A percentile compares a stretch with the other conserved stretches of the same genome.
These are phyloP conservation scores for Boletus semigastroideus DNA, from an alignment of 1,284 basidiomycete genomes.

Conservation along the genomic window DNA sequence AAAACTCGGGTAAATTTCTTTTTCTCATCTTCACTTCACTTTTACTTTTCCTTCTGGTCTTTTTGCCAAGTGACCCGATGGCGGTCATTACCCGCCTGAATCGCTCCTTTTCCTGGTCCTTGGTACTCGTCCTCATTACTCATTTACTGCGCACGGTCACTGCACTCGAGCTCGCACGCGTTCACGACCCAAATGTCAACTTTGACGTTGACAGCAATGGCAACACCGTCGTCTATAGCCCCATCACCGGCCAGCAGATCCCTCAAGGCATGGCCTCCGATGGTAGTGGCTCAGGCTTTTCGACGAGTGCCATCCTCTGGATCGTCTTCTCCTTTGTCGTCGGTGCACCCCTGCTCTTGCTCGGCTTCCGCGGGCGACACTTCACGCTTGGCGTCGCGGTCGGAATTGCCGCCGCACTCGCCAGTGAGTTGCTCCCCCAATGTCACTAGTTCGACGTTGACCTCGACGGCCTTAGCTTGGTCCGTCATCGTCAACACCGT, in stretches of 20 bases:
- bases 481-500: conserved; percentile 58
- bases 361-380: conserved; percentile 55
- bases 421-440: conserved; percentile 39
- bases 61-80: conserved; percentile 22
- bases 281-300: conserved; percentile 52
- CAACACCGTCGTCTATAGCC: conserved; percentile 43
- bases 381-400: conserved; percentile 53
- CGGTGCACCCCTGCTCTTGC: conserved; percentile 53
- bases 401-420: conserved; percentile 48
- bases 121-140: conserved; percentile 14
- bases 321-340: conserved; percentile 49
- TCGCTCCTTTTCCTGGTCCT: conserved; percentile 16
- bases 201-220: conserved; percentile 41
- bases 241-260: conserved; percentile 41
- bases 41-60: conserved; percentile 9
- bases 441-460: conserved; percentile 2
- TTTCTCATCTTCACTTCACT: not conserved
- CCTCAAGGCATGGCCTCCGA: conserved; percentile 58
- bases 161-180: conserved; percentile 15
- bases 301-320: conserved; percentile 55
- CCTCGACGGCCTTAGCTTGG: conserved; percentile 42
- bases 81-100: conserved; percentile 23
- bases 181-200: conserved; percentile 31
- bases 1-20: too few relatives aligned
- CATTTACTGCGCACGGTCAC: conserved; percentile 3